Conservation (phyloP, 2,329 filamentous ascomycete species). For the Fusarium guadeloupense region DNA sequence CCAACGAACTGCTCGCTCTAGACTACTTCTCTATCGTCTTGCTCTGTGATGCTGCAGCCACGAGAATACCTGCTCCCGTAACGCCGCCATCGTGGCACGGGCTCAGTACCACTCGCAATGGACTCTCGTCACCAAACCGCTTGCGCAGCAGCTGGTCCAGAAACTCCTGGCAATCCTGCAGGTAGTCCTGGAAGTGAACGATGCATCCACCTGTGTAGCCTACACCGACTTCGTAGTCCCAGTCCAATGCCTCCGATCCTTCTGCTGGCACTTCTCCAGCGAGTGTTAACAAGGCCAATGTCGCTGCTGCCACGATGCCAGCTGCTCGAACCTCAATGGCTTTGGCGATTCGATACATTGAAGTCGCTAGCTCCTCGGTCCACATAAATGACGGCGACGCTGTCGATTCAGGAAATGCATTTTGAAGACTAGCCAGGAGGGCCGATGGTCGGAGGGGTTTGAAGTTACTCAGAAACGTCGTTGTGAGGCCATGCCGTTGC, state of each 20-base stretch:
- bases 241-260: constrained; percentile 20
- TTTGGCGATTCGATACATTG: constrained; percentile 73
- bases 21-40: constrained; percentile 49
- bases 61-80: constrained; percentile 68
- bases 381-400: constrained; percentile 64
- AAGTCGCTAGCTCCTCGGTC: constrained; percentile 67
- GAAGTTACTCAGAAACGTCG: constrained; percentile 76
- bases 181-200: constrained; percentile 79
- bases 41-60: constrained; percentile 53
- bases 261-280: constrained; percentile 70
- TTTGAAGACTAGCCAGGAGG: constrained; percentile 58
- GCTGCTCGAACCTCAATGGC: constrained; percentile 77
- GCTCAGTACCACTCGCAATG: constrained; percentile 58
- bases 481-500: constrained; percentile 71
- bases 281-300: constrained; percentile 73
- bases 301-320: constrained; percentile 76
- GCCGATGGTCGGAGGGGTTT: constrained; percentile 60
- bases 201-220: constrained; percentile 85
- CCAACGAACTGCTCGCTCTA: constrained; percentile 2
- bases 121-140: constrained; percentile 42
- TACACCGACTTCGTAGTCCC: constrained; percentile 69
- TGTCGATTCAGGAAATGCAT: constrained; percentile 61
- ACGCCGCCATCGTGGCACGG: constrained; percentile 71
- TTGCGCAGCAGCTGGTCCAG: constrained; percentile 63
- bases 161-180: constrained; percentile 73